Conservation (phyloP, 768 basidiomycete genomes). For the Cystofilobasidium bisporidii region DNA sequence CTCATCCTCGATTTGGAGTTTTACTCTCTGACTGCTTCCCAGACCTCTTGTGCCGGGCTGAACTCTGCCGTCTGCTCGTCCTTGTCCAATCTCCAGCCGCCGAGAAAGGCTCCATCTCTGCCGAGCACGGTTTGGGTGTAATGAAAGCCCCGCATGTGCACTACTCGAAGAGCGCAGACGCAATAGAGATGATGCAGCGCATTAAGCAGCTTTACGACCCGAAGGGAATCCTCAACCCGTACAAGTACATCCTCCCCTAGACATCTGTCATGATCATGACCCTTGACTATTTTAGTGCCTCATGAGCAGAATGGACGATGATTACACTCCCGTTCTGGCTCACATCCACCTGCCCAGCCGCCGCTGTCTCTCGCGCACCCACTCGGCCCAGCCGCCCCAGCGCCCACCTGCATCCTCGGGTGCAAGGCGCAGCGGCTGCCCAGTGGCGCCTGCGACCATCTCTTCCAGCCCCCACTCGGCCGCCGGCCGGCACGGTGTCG, state of each 20-base stretch:
- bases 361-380: not conserved
- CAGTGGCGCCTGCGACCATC: not conserved
- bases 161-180: slow-evolving; percentile 71
- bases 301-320: too few relatives aligned
- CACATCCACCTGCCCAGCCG: not conserved
- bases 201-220: slow-evolving; percentile 86
- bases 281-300: too few relatives aligned
- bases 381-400: not conserved
- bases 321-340: too few relatives aligned
- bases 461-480: not conserved
- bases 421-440: not conserved
- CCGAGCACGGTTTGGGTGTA: slow-evolving; percentile 92
- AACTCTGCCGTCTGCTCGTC: slow-evolving; percentile 8
- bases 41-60: slow-evolving; percentile 1
- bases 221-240: slow-evolving; percentile 64
- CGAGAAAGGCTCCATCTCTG: slow-evolving; percentile 80
- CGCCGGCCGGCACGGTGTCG: not conserved
- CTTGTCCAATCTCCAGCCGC: slow-evolving; percentile 46
- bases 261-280: too few relatives aligned
- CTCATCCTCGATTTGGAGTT: not conserved
- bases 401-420: not conserved
- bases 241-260: slow-evolving; percentile 3
- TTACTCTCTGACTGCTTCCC: not conserved
- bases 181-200: slow-evolving; percentile 79
- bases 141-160: slow-evolving; percentile 85